Base-by-base conservation (phyloP, 2,329 filamentous ascomycete genomes). In the Penicillium janthinellum region DNA sequence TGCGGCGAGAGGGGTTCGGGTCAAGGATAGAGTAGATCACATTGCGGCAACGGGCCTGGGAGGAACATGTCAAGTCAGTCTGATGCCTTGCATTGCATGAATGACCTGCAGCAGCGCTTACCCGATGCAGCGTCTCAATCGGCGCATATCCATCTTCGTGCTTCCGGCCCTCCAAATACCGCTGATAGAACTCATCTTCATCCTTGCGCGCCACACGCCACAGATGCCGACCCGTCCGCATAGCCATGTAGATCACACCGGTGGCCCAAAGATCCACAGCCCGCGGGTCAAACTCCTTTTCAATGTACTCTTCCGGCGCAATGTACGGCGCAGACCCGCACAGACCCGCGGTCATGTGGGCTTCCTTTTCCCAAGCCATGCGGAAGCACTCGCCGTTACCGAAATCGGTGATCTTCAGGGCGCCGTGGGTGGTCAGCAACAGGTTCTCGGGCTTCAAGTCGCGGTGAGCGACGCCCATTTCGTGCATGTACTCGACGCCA, bases 241-340 rank as follows among this genome's bases (percentile, higher is more conserved):
- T 99, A 14, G 95, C 95, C 95, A 99, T 99, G 80, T 99, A 99
- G 61, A 99, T 99, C 54, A 99, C 95, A 73, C 95, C 95, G 61
- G 92, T 96, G 25, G 95, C 95, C 95, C 95, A 99, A 14, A 98
- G 90, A 71, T 99, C 95, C 51, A 99, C 94, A n/a, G 95, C 94
- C 59, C 95, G 86, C 34, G 95, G 95, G 72, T 99, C 95, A 67
- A 99, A 99, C 74, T 99, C 95, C 75, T 89, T 92, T 73, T 96
- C 93, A 1, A 88, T 86, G 71, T 99, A 99, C 76, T 99, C 95
- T 75, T 99, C 95, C 0, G 95, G 95, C 1, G 95, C 91, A 67
- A 99, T 99, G 73, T 99, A 99, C 0, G 95, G 95, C 22, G 94
- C 95, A 14, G 93, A 97, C 42, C 95, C 95, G 76, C 95, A 99